A percentile compares a stretch with the other conserved stretches of the same genome.
These are phyloP conservation scores for Protomyces gravidus DNA, from an alignment of 1,139 yeast species.

Conservation along the genomic window DNA sequence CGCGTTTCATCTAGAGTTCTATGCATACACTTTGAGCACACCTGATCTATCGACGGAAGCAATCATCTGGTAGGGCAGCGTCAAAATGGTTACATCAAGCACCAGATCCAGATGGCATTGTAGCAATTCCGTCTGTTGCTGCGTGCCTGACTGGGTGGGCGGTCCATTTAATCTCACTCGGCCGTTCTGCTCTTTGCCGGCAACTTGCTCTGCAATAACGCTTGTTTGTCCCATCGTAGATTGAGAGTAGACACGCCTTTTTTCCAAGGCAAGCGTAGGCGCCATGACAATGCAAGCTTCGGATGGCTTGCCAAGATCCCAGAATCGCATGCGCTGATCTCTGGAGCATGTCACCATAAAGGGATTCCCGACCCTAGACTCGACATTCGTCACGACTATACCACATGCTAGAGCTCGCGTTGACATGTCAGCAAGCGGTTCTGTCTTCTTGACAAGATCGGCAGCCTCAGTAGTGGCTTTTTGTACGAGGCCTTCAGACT, in stretches of 20 bases:
- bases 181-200: background rate
- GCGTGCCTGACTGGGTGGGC: background rate
- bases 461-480: background rate
- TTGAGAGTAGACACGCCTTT: background rate
- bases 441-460: background rate
- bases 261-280: conserved; percentile 34
- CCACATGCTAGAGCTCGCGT: conserved; percentile 28
- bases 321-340: conserved; percentile 46
- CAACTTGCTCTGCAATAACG: background rate
- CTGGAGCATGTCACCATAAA: conserved; percentile 44
- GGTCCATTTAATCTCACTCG: background rate
- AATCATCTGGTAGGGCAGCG: conserved; percentile 57
- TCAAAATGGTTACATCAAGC: conserved; percentile 48
- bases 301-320: conserved; percentile 48
- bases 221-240: background rate
- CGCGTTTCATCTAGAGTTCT: background rate
- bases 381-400: conserved; percentile 34
- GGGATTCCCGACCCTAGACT: conserved; percentile 32
- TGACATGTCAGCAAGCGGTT: background rate
- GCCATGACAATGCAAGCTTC: conserved; percentile 45
- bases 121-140: conserved; percentile 43
- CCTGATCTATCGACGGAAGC: conserved; percentile 64
- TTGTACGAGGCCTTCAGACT: conserved; percentile 1
- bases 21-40: conserved; percentile 50
- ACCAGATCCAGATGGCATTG: conserved; percentile 51